Evolutionary conservation across 495 filamentous ascomycete genomes (phyloP).

Genomic region (Penicillium ucsense): DNA sequence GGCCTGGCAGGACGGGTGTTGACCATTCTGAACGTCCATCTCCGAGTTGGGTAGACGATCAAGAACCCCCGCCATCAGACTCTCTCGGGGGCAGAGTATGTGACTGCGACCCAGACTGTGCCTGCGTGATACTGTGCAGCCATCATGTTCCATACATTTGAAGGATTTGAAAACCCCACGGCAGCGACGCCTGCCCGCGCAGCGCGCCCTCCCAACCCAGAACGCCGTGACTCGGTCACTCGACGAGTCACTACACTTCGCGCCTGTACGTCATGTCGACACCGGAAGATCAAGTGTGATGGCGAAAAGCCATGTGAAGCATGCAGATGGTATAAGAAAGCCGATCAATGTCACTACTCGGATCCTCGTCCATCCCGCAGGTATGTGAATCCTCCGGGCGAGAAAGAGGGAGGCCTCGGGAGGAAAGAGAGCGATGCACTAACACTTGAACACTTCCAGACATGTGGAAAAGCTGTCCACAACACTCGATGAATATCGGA

Average conservation of each 20-base stretch:
- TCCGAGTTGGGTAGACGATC: too few species aligned
- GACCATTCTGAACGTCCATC: too few species aligned
- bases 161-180: constrained; percentile 29
- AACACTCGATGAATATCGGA: constrained; percentile 30
- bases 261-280: constrained; percentile 37
- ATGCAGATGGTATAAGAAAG: constrained; percentile 39
- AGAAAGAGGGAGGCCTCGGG: too few species aligned
- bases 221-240: constrained; percentile 29
- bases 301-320: constrained; percentile 39
- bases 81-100: constrained; percentile 4
- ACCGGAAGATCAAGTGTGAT: constrained; percentile 42
- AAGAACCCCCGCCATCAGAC: too few species aligned
- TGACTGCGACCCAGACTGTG: constrained; percentile 1
- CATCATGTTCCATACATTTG: constrained; percentile 36
- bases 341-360: constrained; percentile 34
- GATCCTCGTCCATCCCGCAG: constrained; percentile 32
- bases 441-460: constrained; percentile 8
- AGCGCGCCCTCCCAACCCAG: constrained; percentile 16
- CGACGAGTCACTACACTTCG: constrained; percentile 32
- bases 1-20: too few species aligned
- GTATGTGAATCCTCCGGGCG: constrained; percentile 8
- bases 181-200: constrained; percentile 17
- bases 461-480: constrained; percentile 36
- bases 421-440: too few species aligned
- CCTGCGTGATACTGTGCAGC: constrained; percentile 2